Evolutionary conservation across 2,329 filamentous ascomycete genomes (phyloP).

Genomic region (Talaromyces sp.): DNA sequence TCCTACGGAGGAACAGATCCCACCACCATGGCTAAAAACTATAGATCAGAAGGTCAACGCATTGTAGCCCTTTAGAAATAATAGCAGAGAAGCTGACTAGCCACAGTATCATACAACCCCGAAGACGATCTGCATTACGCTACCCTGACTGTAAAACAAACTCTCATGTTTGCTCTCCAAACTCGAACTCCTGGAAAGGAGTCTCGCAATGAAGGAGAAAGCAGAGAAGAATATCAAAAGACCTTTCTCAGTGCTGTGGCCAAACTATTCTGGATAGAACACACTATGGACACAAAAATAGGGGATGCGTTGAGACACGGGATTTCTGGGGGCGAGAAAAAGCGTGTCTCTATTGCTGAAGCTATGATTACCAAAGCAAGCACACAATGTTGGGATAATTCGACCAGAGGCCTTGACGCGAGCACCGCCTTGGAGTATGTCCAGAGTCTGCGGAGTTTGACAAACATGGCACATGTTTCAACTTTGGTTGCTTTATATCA

Average conservation of each 20-base stretch:
- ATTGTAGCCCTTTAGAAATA: background rate
- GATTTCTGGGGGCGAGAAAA: conserved; percentile 65
- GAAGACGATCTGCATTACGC: conserved; percentile 55
- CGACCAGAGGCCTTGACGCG: conserved; percentile 67
- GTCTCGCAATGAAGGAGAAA: conserved; percentile 57
- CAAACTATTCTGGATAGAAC: conserved; percentile 66
- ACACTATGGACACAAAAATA: conserved; percentile 68
- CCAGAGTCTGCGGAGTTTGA: conserved; percentile 58
- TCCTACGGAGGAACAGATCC: conserved; percentile 53
- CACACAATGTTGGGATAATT: conserved; percentile 72
- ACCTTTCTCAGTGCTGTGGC: conserved; percentile 64
- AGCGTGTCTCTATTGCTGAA: conserved; percentile 78
- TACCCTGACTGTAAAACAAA: conserved; percentile 70
- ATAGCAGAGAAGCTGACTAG: background rate
- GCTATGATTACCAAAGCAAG: conserved; percentile 63
- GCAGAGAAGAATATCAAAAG: conserved; percentile 53
- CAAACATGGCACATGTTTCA: conserved; percentile 58
- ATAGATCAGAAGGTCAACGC: conserved; percentile 35
- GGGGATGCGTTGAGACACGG: conserved; percentile 70
- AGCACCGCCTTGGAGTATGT: conserved; percentile 70
- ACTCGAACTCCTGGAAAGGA: conserved; percentile 61
- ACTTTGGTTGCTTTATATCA: conserved; percentile 68
- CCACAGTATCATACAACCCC: conserved; percentile 10
- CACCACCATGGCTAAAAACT: conserved; percentile 45
- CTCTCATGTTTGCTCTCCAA: conserved; percentile 65